Conservation (phyloP, 164 flowering plant genomes). For the Macadamia tetraphylla region DNA sequence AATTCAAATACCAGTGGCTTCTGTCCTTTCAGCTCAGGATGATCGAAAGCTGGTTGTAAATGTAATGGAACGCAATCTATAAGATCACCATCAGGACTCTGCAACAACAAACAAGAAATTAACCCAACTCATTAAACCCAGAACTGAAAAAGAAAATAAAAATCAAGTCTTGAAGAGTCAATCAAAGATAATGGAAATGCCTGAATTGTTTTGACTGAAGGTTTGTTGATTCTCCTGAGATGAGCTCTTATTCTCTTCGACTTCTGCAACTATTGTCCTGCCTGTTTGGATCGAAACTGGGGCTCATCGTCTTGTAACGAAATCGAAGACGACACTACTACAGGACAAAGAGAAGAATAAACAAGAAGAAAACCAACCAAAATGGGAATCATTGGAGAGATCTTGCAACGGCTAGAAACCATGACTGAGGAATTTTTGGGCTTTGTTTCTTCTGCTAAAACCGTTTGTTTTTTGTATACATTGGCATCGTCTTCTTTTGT, state of each 20-base stretch:
- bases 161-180: background rate
- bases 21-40: conserved; percentile 39
- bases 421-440: conserved; percentile 27
- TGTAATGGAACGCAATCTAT: conserved; percentile 52
- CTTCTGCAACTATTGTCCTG: conserved; percentile 55
- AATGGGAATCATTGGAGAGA: conserved; percentile 47
- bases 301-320: background rate
- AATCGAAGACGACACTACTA: conserved; percentile 13
- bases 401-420: conserved; percentile 42
- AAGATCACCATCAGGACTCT: conserved; percentile 62
- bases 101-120: conserved; percentile 10
- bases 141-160: background rate
- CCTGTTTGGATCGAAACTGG: conserved; percentile 29
- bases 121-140: background rate
- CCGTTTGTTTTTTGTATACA: conserved; percentile 32
- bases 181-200: conserved; percentile 23
- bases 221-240: conserved; percentile 76
- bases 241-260: conserved; percentile 51
- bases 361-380: conserved; percentile 54
- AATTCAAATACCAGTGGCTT: conserved; percentile 42
- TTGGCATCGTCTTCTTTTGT: conserved; percentile 60
- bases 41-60: conserved; percentile 65
- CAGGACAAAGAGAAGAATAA: conserved; percentile 37
- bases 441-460: conserved; percentile 25
- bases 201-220: conserved; percentile 80